phyloP scores from a whole-genome alignment of 495 filamentous ascomycete genomes.

The Cetradonia linearis region DNA sequence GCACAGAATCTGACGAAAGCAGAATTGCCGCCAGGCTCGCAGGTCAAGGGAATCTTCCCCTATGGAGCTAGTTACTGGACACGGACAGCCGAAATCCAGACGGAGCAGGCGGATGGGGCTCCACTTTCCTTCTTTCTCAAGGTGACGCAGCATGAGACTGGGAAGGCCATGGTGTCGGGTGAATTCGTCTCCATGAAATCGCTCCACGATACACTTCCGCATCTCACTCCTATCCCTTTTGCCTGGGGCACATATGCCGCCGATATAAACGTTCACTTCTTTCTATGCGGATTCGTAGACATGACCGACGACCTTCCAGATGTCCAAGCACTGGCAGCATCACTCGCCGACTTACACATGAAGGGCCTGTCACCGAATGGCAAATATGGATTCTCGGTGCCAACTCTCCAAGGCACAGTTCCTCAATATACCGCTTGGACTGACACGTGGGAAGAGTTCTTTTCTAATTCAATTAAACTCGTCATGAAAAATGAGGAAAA shows the following conservation, averaged over 20 bases:
- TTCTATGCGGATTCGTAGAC: conserved; percentile 21
- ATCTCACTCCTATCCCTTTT: conserved; percentile 20
- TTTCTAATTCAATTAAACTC: conserved; percentile 11
- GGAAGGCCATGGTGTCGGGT: conserved; percentile 24
- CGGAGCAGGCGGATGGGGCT: conserved; percentile 16
- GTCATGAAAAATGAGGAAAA: conserved; percentile 22
- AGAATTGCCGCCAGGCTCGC: conserved; percentile 19
- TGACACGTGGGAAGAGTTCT: conserved; percentile 23
- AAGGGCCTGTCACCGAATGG: conserved; percentile 21
- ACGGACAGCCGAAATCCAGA: conserved; percentile 23
- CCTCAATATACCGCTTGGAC: conserved; percentile 19
- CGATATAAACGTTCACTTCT: conserved; percentile 25
- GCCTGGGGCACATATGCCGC: conserved; percentile 25
- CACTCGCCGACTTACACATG: conserved; percentile 20
- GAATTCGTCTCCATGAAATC: conserved; percentile 24
- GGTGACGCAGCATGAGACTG: conserved; percentile 21
- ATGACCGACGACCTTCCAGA: conserved; percentile 23
- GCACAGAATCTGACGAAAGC: background rate
- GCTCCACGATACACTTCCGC: conserved; percentile 19
- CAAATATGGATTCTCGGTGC: conserved; percentile 23
- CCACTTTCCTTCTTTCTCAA: conserved; percentile 24
- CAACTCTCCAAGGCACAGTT: conserved; percentile 19
- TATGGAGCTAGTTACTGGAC: conserved; percentile 25
- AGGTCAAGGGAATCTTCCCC: conserved; percentile 14
- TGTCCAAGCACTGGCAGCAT: conserved; percentile 6